Evolutionary conservation across 371 early-diverging fungal genomes (phyloP).

Genomic region (Mucor indicus): DNA sequence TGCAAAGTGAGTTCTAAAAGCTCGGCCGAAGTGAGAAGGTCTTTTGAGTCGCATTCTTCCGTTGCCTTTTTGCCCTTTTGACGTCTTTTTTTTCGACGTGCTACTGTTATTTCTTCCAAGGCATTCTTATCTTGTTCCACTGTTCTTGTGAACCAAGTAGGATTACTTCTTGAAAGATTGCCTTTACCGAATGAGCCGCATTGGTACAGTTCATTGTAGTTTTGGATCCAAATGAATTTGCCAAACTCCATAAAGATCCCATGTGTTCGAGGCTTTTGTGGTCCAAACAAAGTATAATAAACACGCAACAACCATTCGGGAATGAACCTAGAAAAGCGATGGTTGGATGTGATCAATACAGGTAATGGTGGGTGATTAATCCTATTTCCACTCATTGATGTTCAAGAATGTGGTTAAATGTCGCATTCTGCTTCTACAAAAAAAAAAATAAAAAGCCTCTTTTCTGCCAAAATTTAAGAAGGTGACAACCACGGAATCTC

Average conservation of each 20-base stretch:
- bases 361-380: too few relatives aligned
- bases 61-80: conserved; percentile 7
- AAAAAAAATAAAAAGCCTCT: too few relatives aligned
- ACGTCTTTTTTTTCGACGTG: conserved; percentile 46
- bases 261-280: conserved; percentile 1
- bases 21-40: conserved; percentile 6
- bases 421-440: too few relatives aligned
- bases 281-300: too few relatives aligned
- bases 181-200: conserved; percentile 87
- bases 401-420: too few relatives aligned
- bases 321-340: too few relatives aligned
- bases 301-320: too few relatives aligned
- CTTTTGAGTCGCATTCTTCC: not conserved
- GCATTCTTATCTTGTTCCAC: conserved; percentile 5
- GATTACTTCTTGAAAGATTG: conserved; percentile 73
- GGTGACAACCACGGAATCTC: not conserved
- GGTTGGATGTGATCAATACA: too few relatives aligned
- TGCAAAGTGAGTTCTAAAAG: conserved; percentile 1
- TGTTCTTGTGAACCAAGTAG: conserved; percentile 61
- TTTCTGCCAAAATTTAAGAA: too few relatives aligned
- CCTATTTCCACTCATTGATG: too few relatives aligned
- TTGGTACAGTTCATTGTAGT: conserved; percentile 48
- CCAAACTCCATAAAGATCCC: conserved; percentile 35
- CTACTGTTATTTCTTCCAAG: conserved; percentile 47
- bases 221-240: conserved; percentile 45